Evolutionary conservation across 2,329 filamentous ascomycete genomes (phyloP).

Genomic region (Dryadomyces sulphureus): DNA sequence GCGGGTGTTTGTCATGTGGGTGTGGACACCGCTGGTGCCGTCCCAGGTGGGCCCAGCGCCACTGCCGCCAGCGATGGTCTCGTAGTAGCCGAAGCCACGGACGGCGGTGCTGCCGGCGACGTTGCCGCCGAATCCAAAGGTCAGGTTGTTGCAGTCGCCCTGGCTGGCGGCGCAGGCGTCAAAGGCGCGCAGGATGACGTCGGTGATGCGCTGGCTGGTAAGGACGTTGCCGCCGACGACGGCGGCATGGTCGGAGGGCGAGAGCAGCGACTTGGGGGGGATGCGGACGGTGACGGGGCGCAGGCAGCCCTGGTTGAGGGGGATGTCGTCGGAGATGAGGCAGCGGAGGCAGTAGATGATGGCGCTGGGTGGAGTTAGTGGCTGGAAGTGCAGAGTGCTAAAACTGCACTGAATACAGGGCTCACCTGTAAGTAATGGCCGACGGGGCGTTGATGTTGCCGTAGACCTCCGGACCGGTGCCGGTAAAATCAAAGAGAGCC

Average conservation of each 20-base stretch:
- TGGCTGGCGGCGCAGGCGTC: constrained; percentile 64
- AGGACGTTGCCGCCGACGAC: constrained; percentile 76
- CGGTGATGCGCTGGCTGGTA: constrained; percentile 66
- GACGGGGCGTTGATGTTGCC: constrained; percentile 66
- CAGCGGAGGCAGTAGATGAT: constrained; percentile 78
- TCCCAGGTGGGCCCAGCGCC: constrained; percentile 62
- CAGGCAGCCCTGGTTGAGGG: constrained; percentile 74
- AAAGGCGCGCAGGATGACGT: constrained; percentile 72
- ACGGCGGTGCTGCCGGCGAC: constrained; percentile 38
- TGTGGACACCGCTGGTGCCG: constrained; percentile 63
- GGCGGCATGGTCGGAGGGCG: constrained; percentile 60
- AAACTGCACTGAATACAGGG: not conserved
- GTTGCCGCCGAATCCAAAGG: constrained; percentile 67
- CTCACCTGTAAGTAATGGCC: constrained; percentile 65
- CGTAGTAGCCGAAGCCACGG: constrained; percentile 75
- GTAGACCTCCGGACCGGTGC: constrained; percentile 63
- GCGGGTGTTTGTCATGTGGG: constrained; percentile 75
- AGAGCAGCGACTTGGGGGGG: constrained; percentile 57
- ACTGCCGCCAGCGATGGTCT: constrained; percentile 66
- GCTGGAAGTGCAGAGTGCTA: not conserved
- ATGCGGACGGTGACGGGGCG: constrained; percentile 63
- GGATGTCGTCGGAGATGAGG: constrained; percentile 68
- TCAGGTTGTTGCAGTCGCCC: constrained; percentile 73
- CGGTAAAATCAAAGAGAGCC: constrained; percentile 62
- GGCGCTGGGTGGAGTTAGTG: constrained; percentile 32